Evolutionary conservation across 106 monocot genomes (phyloP).

Genomic region (Dendrobium chrysotoxum): DNA sequence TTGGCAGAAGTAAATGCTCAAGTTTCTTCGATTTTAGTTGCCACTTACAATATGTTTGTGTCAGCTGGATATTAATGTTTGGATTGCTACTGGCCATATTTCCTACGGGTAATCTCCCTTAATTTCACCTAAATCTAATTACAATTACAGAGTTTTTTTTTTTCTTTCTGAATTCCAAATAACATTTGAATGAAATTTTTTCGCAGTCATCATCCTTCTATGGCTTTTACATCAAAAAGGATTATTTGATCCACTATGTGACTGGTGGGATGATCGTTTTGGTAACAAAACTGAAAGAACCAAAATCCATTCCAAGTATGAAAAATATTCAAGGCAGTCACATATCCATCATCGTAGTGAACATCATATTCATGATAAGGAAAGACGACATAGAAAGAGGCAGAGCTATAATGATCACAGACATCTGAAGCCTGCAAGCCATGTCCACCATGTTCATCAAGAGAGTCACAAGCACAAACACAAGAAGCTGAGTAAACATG

Average conservation of each 20-base stretch:
- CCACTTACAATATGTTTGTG: slow-evolving; percentile 73
- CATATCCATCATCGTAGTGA: slow-evolving; percentile 8
- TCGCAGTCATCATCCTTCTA: slow-evolving; percentile 51
- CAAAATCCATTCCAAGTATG: slow-evolving; percentile 11
- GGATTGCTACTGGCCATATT: slow-evolving; percentile 56
- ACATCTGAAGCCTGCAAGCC: slow-evolving; percentile 13
- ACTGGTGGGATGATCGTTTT: slow-evolving; percentile 55
- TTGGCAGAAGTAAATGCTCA: slow-evolving; percentile 54
- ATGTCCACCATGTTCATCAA: slow-evolving; percentile 16
- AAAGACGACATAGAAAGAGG: slow-evolving; percentile 1
- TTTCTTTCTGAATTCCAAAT: not conserved
- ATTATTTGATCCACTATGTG: slow-evolving; percentile 66
- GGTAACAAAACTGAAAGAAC: slow-evolving; percentile 8
- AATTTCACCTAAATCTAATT: not conserved
- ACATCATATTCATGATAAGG: not conserved
- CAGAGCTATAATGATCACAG: slow-evolving; percentile 12
- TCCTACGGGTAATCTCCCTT: slow-evolving; percentile 48
- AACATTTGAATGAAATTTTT: not conserved
- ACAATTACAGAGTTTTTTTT: not conserved
- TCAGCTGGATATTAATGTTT: slow-evolving; percentile 77
- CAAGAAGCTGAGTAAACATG: slow-evolving; percentile 9
- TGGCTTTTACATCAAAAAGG: slow-evolving; percentile 95
- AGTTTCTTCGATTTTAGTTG: slow-evolving; percentile 74
- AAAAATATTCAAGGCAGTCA: slow-evolving; percentile 8
- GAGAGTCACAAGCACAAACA: slow-evolving; percentile 29